A percentile compares a stretch with the other conserved stretches of the same genome.
These are phyloP conservation scores for Cerrena zonata DNA, from an alignment of 1,284 basidiomycete species.

Conservation along the genomic window DNA sequence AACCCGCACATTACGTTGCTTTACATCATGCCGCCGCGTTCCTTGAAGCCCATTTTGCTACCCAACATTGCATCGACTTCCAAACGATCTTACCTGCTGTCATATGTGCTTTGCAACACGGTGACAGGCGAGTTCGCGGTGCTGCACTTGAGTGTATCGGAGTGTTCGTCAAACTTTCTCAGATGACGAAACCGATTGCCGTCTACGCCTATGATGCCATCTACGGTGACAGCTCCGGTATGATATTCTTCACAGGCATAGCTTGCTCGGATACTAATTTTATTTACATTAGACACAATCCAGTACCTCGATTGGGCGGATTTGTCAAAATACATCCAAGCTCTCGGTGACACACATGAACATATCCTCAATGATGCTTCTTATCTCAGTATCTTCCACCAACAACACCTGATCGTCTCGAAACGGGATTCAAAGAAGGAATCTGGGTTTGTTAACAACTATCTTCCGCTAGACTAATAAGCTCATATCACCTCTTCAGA, in stretches of 20 bases:
- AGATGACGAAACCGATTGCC: conserved; percentile 41
- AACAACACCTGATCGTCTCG: conserved; percentile 44
- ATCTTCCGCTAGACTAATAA: background rate
- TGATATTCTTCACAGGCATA: conserved; percentile 22
- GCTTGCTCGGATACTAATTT: background rate
- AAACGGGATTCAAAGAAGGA: conserved; percentile 61
- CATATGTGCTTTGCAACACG: conserved; percentile 59
- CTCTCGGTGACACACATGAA: conserved; percentile 48
- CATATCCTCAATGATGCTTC: conserved; percentile 67
- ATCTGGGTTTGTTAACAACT: conserved; percentile 42
- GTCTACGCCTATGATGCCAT: conserved; percentile 82
- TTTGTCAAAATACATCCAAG: conserved; percentile 59
- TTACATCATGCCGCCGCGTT: conserved; percentile 71
- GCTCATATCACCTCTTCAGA: conserved; percentile 31
- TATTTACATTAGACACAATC: conserved; percentile 44
- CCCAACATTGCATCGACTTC: conserved; percentile 66
- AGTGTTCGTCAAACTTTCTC: conserved; percentile 37
- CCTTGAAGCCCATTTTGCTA: conserved; percentile 61
- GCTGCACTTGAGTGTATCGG: conserved; percentile 64
- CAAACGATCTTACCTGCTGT: conserved; percentile 81
- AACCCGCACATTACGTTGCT: conserved; percentile 34
- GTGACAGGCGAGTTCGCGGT: conserved; percentile 47
- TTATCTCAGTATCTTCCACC: conserved; percentile 63
- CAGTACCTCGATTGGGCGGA: conserved; percentile 80
- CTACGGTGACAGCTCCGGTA: conserved; percentile 69